Conservation (phyloP, 176 grass and related monocot species). For the Triticum aestivum region DNA sequence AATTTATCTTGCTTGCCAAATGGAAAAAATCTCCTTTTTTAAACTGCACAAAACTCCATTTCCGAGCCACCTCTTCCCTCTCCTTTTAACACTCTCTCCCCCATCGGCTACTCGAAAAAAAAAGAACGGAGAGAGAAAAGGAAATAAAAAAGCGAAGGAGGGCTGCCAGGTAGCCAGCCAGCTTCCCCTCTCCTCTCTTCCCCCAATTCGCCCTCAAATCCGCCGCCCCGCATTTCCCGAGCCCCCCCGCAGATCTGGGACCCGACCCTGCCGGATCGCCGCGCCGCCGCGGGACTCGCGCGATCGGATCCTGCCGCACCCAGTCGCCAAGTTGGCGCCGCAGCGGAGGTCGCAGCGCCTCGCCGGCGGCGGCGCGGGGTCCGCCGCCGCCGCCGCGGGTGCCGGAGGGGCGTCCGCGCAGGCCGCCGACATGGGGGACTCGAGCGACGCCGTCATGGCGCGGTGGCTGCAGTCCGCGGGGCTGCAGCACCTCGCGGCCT, state of each 20-base stretch:
- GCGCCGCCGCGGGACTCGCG: conserved; percentile 4
- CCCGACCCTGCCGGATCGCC: conserved; percentile 33
- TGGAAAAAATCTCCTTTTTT: neutral
- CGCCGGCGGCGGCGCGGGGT: conserved; percentile 72
- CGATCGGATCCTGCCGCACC: conserved; percentile 25
- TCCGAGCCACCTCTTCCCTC: conserved; percentile 9
- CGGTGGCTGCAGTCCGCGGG: conserved; percentile 95
- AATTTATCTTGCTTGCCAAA: neutral
- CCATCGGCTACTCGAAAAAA: neutral
- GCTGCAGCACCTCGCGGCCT: conserved; percentile 82
- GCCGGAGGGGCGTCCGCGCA: conserved; percentile 16
- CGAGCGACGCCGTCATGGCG: conserved; percentile 87
- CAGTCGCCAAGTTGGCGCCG: conserved; percentile 78
- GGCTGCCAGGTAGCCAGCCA: neutral
- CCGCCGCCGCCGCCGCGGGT: conserved; percentile 14
- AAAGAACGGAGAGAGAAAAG: neutral
- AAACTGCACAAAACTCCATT: neutral
- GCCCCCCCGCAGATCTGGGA: conserved; percentile 34
- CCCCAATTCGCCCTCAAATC: conserved; percentile 51
- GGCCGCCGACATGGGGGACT: conserved; percentile 52
- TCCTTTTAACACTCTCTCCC: neutral
- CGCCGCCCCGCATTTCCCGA: conserved; percentile 42
- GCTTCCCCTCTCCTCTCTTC: neutral
- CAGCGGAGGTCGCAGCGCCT: conserved; percentile 96
- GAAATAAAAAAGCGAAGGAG: neutral